Base-by-base conservation (phyloP, 257 asterid species). In the Capsicum baccatum region DNA sequence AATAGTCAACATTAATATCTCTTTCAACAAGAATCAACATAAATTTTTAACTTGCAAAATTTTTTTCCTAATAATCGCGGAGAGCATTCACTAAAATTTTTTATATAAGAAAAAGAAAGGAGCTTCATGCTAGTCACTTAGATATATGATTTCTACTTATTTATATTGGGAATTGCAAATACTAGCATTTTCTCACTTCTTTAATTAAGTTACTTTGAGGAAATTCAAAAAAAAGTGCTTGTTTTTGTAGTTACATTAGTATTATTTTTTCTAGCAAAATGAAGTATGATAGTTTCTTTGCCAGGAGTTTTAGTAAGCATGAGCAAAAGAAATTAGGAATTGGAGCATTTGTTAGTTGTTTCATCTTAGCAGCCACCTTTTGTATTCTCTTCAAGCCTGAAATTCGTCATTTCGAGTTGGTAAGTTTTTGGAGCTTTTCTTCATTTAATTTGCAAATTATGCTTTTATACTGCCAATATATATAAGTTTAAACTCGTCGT, bases 291-390 rank as follows among this genome's bases (percentile, higher is more conserved):
- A 80, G 87, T 47, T 84, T 91, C 16, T 74, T 88, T 35, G 85
- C 55, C 0, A 88, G 89, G 44, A 92, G 88, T n/a, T 87, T 89
- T 76, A 89, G 90, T 68, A 78, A 50, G 44, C 73, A 83, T 19
- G 91, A 90, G 84, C 88, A 86, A 56, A 86, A 85, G 83, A 91
- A 78, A 44, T 55, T 92, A 48, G 86, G 87, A 85, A 79, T 55
- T 8, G 86, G 90, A 70, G 91, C 91, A 8, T 84, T 89, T 14
- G 17, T 87, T 35, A 83, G 87, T 83, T 89, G 85, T 83, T 85
- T 93, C 81, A 50, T 89, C 26, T 26, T 90, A 78, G 90, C 89
- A 47, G 5, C 86, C 58, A 82, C 87, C 13, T 19, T 90, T 82
- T 85, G 73, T 83, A 44, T 68, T n/a, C 60, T 87, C 12, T 85